These are phyloP conservation scores for Gelatoporia subvermispora DNA, from an alignment of 768 basidiomycete genomes.

Conservation along the genomic window DNA sequence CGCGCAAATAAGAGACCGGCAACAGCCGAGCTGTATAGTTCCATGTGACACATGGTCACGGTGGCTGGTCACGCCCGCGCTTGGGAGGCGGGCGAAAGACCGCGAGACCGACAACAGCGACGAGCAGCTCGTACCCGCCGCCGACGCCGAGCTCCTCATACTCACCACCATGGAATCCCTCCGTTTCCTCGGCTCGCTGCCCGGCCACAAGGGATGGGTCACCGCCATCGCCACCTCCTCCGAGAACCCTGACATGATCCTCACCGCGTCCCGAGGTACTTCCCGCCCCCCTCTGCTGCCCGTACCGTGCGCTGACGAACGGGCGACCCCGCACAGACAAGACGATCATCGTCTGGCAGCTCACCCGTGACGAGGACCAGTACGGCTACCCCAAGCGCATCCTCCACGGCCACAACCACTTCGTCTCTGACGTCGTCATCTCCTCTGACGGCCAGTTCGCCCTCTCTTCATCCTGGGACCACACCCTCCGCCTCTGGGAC, in stretches of 20 bases:
- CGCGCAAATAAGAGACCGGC: not conserved
- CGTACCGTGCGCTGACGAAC: constrained; percentile 14
- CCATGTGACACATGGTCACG: constrained; percentile 48
- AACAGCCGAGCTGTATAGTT: constrained; percentile 48
- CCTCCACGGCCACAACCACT: constrained; percentile 98
- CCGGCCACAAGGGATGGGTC: constrained; percentile 96
- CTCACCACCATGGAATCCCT: constrained; percentile 54
- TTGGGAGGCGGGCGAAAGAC: constrained; percentile 11
- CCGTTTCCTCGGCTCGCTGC: constrained; percentile 86
- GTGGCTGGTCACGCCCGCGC: constrained; percentile 53
- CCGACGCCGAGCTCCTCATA: constrained; percentile 20
- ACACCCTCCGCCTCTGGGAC: constrained; percentile 99
- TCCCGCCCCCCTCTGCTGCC: constrained; percentile 13
- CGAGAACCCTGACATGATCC: constrained; percentile 98
- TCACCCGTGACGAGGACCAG: constrained; percentile 86
- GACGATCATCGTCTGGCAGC: constrained; percentile 99
- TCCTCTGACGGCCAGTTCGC: constrained; percentile 99
- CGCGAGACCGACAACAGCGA: constrained; percentile 15
- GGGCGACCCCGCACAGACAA: constrained; percentile 66
- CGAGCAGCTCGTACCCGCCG: constrained; percentile 26
- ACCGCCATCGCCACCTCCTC: constrained; percentile 97
- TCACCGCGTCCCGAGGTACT: constrained; percentile 95
- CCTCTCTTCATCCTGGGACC: constrained; percentile 99
- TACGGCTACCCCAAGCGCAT: constrained; percentile 98
- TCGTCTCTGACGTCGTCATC: constrained; percentile 97